phyloP scores from a whole-genome alignment of 2,329 filamentous ascomycete species.

The Penicillium sp. region DNA sequence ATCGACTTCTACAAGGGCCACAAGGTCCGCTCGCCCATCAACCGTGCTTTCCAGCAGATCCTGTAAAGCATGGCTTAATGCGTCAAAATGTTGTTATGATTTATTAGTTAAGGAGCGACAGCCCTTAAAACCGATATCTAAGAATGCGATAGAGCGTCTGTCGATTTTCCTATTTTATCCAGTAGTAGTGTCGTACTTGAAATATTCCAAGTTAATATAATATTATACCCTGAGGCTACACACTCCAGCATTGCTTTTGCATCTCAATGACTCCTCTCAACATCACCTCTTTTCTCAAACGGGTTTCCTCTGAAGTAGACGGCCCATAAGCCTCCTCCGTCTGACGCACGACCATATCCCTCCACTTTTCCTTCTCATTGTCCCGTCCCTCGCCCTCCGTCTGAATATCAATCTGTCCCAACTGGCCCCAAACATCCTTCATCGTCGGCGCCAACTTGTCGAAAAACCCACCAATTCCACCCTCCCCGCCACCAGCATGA shows the following conservation, averaged over 20 bases:
- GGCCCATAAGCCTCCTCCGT: conserved; percentile 46
- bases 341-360: conserved; percentile 44
- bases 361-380: conserved; percentile 36
- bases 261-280: conserved; percentile 23
- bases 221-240: no score
- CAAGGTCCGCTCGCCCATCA: conserved; percentile 89
- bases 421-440: conserved; percentile 51
- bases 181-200: background rate
- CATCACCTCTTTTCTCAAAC: conserved; percentile 25
- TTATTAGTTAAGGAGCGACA: conserved; percentile 26
- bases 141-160: conserved; percentile 26
- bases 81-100: conserved; percentile 24
- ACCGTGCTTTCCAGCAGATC: conserved; percentile 96
- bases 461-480: conserved; percentile 51
- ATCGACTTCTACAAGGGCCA: conserved; percentile 97
- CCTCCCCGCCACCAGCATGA: conserved; percentile 53
- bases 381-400: conserved; percentile 33
- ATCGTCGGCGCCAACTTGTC: conserved; percentile 54
- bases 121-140: conserved; percentile 20
- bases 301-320: conserved; percentile 14
- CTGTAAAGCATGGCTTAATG: conserved; percentile 54
- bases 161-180: conserved; percentile 2
- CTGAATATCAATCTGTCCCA: conserved; percentile 34
- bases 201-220: no score
- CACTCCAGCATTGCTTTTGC: conserved; percentile 16